phyloP scores from a whole-genome alignment of 176 grass and related monocot species.

The Triticum aestivum region DNA sequence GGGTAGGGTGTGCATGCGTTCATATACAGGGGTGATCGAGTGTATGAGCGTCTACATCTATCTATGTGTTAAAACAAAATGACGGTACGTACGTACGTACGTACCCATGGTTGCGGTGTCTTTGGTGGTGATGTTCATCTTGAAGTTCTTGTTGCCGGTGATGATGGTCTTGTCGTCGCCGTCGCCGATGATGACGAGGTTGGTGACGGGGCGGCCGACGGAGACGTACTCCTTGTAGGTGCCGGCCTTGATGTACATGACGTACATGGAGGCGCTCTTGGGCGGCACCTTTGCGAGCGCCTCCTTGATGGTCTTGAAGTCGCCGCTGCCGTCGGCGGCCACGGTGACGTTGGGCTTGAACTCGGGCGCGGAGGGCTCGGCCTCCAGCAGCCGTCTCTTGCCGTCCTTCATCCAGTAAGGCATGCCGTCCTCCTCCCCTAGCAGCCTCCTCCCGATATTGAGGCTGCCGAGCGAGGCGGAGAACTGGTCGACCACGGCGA shows the following conservation, averaged over 20 bases:
- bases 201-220: conserved; percentile 26
- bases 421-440: conserved; percentile 1
- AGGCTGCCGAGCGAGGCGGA: conserved; percentile 30
- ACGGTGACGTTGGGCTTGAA: conserved; percentile 64
- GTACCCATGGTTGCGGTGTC: conserved; percentile 60
- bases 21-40: too few relatives aligned
- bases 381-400: conserved; percentile 33
- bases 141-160: conserved; percentile 68
- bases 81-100: too few relatives aligned
- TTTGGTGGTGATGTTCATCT: conserved; percentile 59
- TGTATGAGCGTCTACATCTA: too few relatives aligned
- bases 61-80: too few relatives aligned
- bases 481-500: conserved; percentile 65
- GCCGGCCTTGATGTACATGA: conserved; percentile 58
- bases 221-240: conserved; percentile 70
- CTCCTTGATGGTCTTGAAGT: conserved; percentile 63
- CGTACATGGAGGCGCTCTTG: conserved; percentile 20
- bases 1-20: too few relatives aligned
- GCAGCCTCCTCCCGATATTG: conserved; percentile 40
- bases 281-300: conserved; percentile 41
- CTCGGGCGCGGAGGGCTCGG: background rate
- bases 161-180: conserved; percentile 58
- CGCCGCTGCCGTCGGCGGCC: conserved; percentile 57
- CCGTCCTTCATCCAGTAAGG: conserved; percentile 24
- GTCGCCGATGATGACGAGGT: conserved; percentile 66